Conservation (phyloP, 2,329 filamentous ascomycete species). For the Leptodontidium sp. region DNA sequence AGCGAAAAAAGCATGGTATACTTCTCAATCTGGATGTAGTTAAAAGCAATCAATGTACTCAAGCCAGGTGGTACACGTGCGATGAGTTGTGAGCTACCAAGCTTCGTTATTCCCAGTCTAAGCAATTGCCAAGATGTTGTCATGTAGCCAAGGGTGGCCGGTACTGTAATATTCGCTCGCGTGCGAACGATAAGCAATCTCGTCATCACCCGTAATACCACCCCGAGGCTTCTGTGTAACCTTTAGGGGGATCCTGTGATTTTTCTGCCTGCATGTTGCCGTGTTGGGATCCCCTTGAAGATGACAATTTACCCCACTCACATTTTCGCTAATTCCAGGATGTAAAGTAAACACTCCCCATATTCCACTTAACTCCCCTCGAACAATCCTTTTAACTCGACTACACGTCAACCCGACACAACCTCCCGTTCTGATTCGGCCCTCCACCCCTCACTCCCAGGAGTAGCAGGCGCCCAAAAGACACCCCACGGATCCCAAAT, state of each 20-base stretch:
- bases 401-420: constrained; percentile 25
- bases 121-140: background rate
- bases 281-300: no score
- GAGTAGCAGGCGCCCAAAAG: constrained; percentile 45
- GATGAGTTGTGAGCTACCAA: background rate
- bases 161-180: background rate
- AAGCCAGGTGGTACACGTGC: background rate
- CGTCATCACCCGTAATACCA: background rate
- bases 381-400: background rate
- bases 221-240: background rate
- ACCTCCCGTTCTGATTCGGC: constrained; percentile 41
- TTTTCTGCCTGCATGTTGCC: no score
- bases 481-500: constrained; percentile 56
- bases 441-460: constrained; percentile 42
- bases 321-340: no score
- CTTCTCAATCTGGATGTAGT: no score
- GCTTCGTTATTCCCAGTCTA: background rate
- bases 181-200: background rate
- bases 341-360: no score
- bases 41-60: background rate
- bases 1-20: background rate
- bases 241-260: background rate
- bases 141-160: background rate
- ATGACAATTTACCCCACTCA: no score
- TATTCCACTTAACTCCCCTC: background rate